phyloP scores from a whole-genome alignment of 805 yeast species.

The Wickerhamiella nectarea region DNA sequence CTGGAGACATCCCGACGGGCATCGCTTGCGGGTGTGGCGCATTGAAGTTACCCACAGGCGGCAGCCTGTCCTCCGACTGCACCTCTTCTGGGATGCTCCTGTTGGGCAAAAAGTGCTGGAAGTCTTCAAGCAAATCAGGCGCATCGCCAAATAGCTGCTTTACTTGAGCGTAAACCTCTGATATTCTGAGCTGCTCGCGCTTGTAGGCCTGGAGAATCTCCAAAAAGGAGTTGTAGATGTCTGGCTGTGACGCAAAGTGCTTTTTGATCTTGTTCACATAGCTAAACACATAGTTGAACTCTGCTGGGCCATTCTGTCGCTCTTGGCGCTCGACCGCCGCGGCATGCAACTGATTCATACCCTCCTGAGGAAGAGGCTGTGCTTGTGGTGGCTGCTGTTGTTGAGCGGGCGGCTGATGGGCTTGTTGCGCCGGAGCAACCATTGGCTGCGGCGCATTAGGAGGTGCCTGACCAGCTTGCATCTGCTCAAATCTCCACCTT shows the following conservation, averaged over 20 bases:
- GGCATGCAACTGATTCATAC: conserved; percentile 28
- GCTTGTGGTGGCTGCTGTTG: conserved; percentile 12
- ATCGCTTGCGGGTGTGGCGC: too few relatives aligned
- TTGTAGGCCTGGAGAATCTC: conserved; percentile 95
- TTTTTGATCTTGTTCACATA: conserved; percentile 94
- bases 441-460: conserved; percentile 22
- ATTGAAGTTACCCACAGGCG: conserved; percentile 82
- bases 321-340: conserved; percentile 25
- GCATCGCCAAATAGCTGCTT: conserved; percentile 79
- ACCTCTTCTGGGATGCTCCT: conserved; percentile 32
- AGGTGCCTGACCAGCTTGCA: conserved; percentile 16
- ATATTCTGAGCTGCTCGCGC: conserved; percentile 87
- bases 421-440: conserved; percentile 11
- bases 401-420: conserved; percentile 12
- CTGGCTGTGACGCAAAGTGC: conserved; percentile 86
- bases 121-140: conserved; percentile 88
- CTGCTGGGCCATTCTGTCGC: conserved; percentile 51
- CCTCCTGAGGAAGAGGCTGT: conserved; percentile 7
- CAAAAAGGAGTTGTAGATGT: conserved; percentile 83
- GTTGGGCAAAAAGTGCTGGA: conserved; percentile 90
- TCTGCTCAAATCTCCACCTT: conserved; percentile 9
- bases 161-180: conserved; percentile 90
- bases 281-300: conserved; percentile 91
- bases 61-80: conserved; percentile 38
- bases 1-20: too few relatives aligned